phyloP scores from a whole-genome alignment of 2,329 filamentous ascomycete species.

The Alternaria alternata region DNA sequence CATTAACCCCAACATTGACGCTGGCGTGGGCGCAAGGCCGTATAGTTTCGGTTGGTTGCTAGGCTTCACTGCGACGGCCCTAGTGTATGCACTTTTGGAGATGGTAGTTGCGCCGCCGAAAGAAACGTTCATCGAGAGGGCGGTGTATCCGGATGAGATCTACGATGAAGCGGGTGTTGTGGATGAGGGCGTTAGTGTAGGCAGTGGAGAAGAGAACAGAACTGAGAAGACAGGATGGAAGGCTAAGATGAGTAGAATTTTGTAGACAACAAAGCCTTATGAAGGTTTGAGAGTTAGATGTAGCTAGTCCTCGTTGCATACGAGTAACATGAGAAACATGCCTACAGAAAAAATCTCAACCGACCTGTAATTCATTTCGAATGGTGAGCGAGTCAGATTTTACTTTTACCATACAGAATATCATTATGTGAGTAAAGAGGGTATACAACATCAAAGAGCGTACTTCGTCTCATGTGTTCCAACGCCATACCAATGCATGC shows the following conservation, averaged over 20 bases:
- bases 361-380: background rate
- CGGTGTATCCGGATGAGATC: slow-evolving; percentile 51
- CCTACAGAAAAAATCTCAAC: background rate
- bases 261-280: slow-evolving; percentile 26
- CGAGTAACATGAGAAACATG: background rate
- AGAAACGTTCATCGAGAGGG: slow-evolving; percentile 58
- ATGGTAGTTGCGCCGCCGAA: slow-evolving; percentile 56
- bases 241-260: slow-evolving; percentile 41
- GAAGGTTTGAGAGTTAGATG: too few relatives aligned
- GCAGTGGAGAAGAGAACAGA: slow-evolving; percentile 30
- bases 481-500: background rate
- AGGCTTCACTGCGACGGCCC: slow-evolving; percentile 64
- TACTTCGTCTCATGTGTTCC: background rate
- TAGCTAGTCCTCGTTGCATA: background rate
- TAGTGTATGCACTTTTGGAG: slow-evolving; percentile 64
- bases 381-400: too few relatives aligned
- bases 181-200: slow-evolving; percentile 40
- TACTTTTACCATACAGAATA: background rate
- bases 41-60: slow-evolving; percentile 74
- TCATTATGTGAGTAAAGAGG: background rate
- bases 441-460: background rate
- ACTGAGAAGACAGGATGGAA: slow-evolving; percentile 47
- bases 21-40: slow-evolving; percentile 60
- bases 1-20: slow-evolving; percentile 52
- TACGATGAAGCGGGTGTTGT: slow-evolving; percentile 43